Base-by-base conservation (phyloP, 441 rosid species). In the Gossypium schwendimanii region DNA sequence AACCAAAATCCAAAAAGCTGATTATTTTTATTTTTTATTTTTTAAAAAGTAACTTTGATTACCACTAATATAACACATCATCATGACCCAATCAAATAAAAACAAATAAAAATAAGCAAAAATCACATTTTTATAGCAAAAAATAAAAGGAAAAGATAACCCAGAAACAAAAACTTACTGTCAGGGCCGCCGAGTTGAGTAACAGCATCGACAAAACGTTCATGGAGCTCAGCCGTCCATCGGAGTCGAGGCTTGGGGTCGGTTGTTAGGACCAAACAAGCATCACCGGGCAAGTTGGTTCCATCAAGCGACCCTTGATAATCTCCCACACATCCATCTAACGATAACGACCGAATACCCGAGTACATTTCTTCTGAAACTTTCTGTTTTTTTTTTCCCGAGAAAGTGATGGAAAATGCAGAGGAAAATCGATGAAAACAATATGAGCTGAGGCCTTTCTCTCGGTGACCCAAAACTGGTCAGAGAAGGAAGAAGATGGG, bases 171-270 rank as follows among this genome's bases (percentile, higher is more conserved):
- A n/a, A 53, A 85, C 91, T 80, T 63, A 91, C 98, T 89, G 72
- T 93, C 98, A 65, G 98, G 94, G 60, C 98, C 98, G 1, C 98
- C 98, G 20, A 93, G 91, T 78, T 93, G 96, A 44, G 94, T 82
- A 55, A 93, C 94, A 64, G 93, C 97, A 74, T 93, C 98, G 20
- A 93, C 80, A 72, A 93, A 93, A 78, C 98, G 83, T 24, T 91
- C 98, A 68, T 93, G 98, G 78, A 93, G 96, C 81, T 93, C 98
- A 4, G 94, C 84, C 2, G 98, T 89, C 98, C 98, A 93, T 1
- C 97, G 98, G 75, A 93, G 98, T 2, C 97, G 91, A 63, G 98
- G 98, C 78, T 91, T 93, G 8, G 98, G 96, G 82, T 93, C 98
- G 60, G 98, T 78, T 64, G 98, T 89, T 74, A 93, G 80, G 63